Base-by-base conservation (phyloP, 2,329 filamentous ascomycete species). In the Talaromyces sp. region DNA sequence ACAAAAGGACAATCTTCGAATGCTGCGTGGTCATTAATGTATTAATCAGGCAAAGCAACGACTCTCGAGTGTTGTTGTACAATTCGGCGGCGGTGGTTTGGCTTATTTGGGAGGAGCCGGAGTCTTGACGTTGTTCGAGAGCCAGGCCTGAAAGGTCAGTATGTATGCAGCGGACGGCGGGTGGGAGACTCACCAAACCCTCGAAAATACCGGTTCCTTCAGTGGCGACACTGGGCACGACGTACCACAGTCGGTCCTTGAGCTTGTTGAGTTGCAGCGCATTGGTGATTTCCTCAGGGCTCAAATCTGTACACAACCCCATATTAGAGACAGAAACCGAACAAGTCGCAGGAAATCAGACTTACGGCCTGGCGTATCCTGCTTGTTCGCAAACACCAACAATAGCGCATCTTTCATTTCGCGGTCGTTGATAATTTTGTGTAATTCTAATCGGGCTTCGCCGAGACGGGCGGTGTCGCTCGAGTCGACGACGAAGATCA, bases 401-500 rank as follows among this genome's bases (percentile, higher is more conserved):
- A 99, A 82, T 70, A 98, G 83, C 66, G 92, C 93, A 75, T 98
- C 93, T 81, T 95, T 93, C 87, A 98, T 93, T 84, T 99, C 95
- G 67, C 93, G 88, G 77, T 98, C 95, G 79, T 96, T 95, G 81
- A 98, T 92, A 80, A 98, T 98, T 74, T 93, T 90, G 81, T 97
- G 92, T 68, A 99, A 83, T 79, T 99, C 95, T 76, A 92, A 90
- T 71, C 89, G 86, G 62, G 95, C 95, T 81, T 98, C 95, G 63
- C 95, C 91, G 78, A 99, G 92, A 76, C 95, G 90, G 70, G 86
- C 88, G 68, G 88, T 90, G 79, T 98, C 95, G 72, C 91, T 95
- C 66, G 91, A 96, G 82, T 99, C 95, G 73, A 99, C 92, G 70
- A 99, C 95, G 82, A 98, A 99, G 81, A 99, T 97, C 71, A 99